Conservation (phyloP, 192 early-diverging fungal genomes). For the Geranomyces michiganensis region DNA sequence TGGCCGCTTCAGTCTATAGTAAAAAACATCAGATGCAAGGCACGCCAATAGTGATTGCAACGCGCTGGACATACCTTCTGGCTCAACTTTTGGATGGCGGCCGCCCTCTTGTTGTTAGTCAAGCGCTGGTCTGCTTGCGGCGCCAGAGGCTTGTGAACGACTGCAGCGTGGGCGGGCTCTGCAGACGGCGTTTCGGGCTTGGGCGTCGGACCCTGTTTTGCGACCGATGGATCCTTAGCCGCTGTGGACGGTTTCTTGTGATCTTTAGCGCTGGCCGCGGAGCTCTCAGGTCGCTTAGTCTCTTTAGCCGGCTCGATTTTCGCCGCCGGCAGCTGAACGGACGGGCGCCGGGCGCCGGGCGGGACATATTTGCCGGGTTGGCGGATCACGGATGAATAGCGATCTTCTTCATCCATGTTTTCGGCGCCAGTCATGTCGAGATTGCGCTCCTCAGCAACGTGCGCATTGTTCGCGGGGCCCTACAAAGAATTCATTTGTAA, state of each 20-base stretch:
- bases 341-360: conserved; percentile 59
- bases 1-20: conserved; percentile 9
- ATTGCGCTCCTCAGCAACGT: conserved; percentile 91
- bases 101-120: conserved; percentile 21
- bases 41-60: too few species aligned
- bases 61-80: neutral
- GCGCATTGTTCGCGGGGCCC: conserved; percentile 72
- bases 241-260: neutral
- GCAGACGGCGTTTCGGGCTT: neutral
- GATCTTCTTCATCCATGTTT: conserved; percentile 88
- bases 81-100: conserved; percentile 2
- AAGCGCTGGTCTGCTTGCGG: conserved; percentile 27
- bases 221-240: neutral
- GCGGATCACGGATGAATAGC: conserved; percentile 69
- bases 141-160: neutral
- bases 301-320: neutral
- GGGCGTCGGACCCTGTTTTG: neutral
- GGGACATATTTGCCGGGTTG: conserved; percentile 85
- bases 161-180: neutral
- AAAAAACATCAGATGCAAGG: too few species aligned
- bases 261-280: neutral
- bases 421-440: conserved; percentile 46
- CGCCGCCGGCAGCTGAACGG: neutral
- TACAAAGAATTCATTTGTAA: conserved; percentile 15
- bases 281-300: neutral